These are phyloP conservation scores for Alternaria burnsii DNA, from an alignment of 2,329 filamentous ascomycete species.

Conservation along the genomic window DNA sequence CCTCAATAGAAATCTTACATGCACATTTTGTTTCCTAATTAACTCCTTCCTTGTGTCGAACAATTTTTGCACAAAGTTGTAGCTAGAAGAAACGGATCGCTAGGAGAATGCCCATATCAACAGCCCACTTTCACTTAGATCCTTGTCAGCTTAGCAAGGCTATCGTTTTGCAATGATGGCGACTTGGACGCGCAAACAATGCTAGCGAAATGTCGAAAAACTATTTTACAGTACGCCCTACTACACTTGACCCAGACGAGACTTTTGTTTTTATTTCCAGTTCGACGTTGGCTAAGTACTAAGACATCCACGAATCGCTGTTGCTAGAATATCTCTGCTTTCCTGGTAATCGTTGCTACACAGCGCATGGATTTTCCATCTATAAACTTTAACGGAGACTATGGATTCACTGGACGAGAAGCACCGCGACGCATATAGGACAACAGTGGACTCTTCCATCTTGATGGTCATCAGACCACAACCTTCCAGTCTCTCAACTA, in stretches of 20 bases:
- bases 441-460: too few species aligned
- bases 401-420: too few species aligned
- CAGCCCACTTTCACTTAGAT: not conserved
- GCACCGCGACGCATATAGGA: too few species aligned
- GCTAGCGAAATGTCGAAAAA: not conserved
- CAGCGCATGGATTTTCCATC: too few species aligned
- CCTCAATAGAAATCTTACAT: too few species aligned
- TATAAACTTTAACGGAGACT: too few species aligned
- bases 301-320: not conserved
- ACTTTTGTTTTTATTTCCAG: not conserved
- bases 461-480: too few species aligned
- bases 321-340: not conserved
- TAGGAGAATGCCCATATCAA: not conserved
- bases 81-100: not conserved
- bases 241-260: not conserved
- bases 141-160: not conserved
- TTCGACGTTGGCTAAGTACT: not conserved
- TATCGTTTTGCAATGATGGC: not conserved
- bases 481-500: too few species aligned
- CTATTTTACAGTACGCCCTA: not conserved
- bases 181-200: not conserved
- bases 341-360: not conserved
- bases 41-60: too few species aligned
- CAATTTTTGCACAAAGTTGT: not conserved
- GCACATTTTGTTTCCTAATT: too few species aligned